A percentile compares a stretch with the other conserved stretches of the same genome.
phyloP scores from a whole-genome alignment of 805 yeast genomes.

The Cephaloascus fragrans region DNA sequence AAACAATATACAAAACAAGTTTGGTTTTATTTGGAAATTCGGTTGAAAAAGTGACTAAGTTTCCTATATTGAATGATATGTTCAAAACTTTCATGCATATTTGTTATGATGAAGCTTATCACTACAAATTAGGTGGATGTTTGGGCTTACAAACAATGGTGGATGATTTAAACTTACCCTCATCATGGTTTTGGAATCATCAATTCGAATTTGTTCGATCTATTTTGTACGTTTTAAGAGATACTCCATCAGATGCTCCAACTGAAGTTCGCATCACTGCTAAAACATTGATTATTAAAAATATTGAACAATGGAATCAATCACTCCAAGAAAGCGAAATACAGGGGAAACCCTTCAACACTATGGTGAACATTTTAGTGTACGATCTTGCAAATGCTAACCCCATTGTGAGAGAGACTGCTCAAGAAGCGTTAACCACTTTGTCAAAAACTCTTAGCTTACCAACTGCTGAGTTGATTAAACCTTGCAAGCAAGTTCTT shows the following conservation, averaged over 20 bases:
- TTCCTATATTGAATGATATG: constrained; percentile 68
- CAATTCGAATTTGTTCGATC: constrained; percentile 83
- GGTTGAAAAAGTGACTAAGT: constrained; percentile 53
- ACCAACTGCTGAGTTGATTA: constrained; percentile 65
- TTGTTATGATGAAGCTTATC: constrained; percentile 84
- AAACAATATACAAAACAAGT: constrained; percentile 51
- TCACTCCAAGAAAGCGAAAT: constrained; percentile 54
- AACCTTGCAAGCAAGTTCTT: constrained; percentile 73
- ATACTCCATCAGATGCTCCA: constrained; percentile 84
- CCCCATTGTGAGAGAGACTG: constrained; percentile 69
- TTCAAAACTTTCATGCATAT: constrained; percentile 80
- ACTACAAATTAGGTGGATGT: constrained; percentile 82
- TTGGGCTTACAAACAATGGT: constrained; percentile 71
- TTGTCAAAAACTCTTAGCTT: constrained; percentile 63
- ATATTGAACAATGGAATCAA: constrained; percentile 57
- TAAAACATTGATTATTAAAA: constrained; percentile 49
- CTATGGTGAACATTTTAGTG: constrained; percentile 79
- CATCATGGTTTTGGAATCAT: constrained; percentile 62
- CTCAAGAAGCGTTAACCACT: constrained; percentile 58
- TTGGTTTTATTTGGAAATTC: constrained; percentile 54
- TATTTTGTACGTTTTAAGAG: constrained; percentile 81
- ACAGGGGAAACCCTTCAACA: constrained; percentile 63
- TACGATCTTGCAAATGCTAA: constrained; percentile 90
- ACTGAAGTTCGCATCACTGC: constrained; percentile 67
- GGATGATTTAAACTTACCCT: constrained; percentile 56